phyloP scores from a whole-genome alignment of 306 rosid species.

The Acacia melanoxylon region DNA sequence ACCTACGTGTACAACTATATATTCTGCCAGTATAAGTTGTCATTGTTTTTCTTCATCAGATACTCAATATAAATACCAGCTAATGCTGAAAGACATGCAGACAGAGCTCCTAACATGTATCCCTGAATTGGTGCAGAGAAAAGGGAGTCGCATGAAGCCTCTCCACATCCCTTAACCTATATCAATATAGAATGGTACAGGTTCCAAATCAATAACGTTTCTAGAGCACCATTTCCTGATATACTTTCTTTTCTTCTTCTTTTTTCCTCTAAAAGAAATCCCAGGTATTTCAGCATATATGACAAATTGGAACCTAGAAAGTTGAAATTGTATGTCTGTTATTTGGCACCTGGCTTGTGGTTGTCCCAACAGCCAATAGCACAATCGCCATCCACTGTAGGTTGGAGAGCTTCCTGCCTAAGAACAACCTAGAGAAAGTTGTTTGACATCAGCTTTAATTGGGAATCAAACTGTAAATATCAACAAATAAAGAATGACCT shows the following conservation, averaged over 20 bases:
- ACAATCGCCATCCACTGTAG: conserved; percentile 89
- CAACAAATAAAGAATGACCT: not conserved
- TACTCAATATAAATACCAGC: conserved; percentile 96
- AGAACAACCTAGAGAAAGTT: conserved; percentile 57
- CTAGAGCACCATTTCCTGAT: not conserved
- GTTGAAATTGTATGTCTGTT: not conserved
- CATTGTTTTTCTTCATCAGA: conserved; percentile 95
- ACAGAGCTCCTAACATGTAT: conserved; percentile 76
- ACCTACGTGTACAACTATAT: conserved; percentile 94
- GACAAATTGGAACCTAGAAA: not conserved
- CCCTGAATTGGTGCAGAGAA: conserved; percentile 93
- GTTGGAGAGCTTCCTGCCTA: conserved; percentile 79
- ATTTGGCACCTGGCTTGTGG: conserved; percentile 84
- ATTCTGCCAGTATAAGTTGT: conserved; percentile 97
- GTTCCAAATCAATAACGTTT: conserved; percentile 23
- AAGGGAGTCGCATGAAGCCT: conserved; percentile 77
- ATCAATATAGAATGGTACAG: conserved; percentile 26
- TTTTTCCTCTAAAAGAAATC: not conserved
- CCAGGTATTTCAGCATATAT: not conserved
- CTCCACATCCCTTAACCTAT: conserved; percentile 90
- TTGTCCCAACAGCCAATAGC: conserved; percentile 90
- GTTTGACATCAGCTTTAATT: conserved; percentile 20
- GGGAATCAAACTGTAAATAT: conserved; percentile 19
- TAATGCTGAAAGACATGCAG: conserved; percentile 96
- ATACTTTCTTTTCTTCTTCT: not conserved